Percentiles rank a stretch among this genome's conserved stretches.
phyloP scores from a whole-genome alignment of 768 basidiomycete genomes.

The Lyophyllum semitale region DNA sequence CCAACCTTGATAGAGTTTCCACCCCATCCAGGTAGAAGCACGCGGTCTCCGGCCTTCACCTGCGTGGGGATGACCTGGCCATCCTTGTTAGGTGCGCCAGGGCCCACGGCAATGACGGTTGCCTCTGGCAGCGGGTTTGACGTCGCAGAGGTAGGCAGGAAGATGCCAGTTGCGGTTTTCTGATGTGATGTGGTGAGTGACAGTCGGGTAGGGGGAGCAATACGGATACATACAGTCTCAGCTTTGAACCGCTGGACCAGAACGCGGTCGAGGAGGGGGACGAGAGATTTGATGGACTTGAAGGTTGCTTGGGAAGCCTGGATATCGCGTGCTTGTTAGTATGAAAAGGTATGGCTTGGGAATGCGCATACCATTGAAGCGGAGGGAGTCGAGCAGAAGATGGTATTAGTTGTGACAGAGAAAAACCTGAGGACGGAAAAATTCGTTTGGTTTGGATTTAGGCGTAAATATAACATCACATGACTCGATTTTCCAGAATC shows the following conservation, averaged over 20 bases:
- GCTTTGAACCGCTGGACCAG: conserved; percentile 97
- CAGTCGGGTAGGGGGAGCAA: neutral
- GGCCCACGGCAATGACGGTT: conserved; percentile 93
- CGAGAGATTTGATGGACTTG: conserved; percentile 89
- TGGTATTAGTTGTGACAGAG: no score
- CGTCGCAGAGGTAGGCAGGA: conserved; percentile 91
- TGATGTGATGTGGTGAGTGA: conserved; percentile 27
- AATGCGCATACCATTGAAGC: conserved; percentile 13
- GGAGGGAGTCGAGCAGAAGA: neutral
- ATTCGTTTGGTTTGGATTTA: no score
- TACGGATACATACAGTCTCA: conserved; percentile 71
- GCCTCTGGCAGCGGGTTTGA: conserved; percentile 91
- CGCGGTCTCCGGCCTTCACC: conserved; percentile 89
- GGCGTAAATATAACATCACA: no score
- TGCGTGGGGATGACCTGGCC: conserved; percentile 72
- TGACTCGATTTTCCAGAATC: no score
- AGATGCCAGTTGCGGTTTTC: conserved; percentile 98
- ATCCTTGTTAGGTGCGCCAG: conserved; percentile 89
- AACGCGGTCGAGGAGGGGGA: conserved; percentile 94
- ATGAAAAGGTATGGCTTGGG: neutral
- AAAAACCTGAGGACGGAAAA: no score
- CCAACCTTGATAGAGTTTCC: conserved; percentile 95
- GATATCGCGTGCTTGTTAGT: neutral
- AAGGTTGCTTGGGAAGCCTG: conserved; percentile 90
- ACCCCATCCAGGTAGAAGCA: conserved; percentile 95